Evolutionary conservation across 1,284 basidiomycete genomes (phyloP).

Genomic region (Fomitopsis betulina): DNA sequence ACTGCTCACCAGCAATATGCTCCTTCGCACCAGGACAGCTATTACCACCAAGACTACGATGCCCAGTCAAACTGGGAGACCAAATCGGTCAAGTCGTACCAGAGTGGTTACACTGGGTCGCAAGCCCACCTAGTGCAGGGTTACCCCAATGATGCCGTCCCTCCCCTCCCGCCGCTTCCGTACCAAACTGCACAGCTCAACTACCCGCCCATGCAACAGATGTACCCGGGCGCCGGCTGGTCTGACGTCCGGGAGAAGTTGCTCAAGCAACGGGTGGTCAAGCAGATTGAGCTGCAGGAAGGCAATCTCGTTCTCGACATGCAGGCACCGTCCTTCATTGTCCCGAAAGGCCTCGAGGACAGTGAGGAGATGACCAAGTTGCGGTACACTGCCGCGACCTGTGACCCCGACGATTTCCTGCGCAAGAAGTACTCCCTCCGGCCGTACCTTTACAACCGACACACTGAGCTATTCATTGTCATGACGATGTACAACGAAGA

Average conservation of each 20-base stretch:
- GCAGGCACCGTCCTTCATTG: constrained; percentile 71
- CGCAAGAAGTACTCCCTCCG: constrained; percentile 74
- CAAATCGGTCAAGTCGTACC: constrained; percentile 59
- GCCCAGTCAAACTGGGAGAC: constrained; percentile 51
- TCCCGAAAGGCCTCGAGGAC: constrained; percentile 59
- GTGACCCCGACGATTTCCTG: constrained; percentile 90
- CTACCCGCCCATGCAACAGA: constrained; percentile 53
- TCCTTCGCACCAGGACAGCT: constrained; percentile 13
- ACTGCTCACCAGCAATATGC: constrained; percentile 12
- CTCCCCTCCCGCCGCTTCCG: constrained; percentile 50
- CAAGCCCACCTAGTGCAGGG: constrained; percentile 63
- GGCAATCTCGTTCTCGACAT: constrained; percentile 85
- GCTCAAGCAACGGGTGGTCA: constrained; percentile 73
- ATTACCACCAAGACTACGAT: constrained; percentile 31
- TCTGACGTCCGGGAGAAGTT: constrained; percentile 68
- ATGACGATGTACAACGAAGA: constrained; percentile 98
- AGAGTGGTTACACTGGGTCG: constrained; percentile 61
- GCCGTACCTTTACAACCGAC: constrained; percentile 79
- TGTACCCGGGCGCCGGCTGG: constrained; percentile 58
- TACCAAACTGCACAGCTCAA: constrained; percentile 40
- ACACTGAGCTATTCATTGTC: constrained; percentile 92
- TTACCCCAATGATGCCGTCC: constrained; percentile 41
- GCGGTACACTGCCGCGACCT: constrained; percentile 91
- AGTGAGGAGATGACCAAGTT: constrained; percentile 81
- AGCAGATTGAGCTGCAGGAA: constrained; percentile 77